Evolutionary conservation across 2,329 filamentous ascomycete genomes (phyloP).

Genomic region (Neofusicoccum umdonicola): DNA sequence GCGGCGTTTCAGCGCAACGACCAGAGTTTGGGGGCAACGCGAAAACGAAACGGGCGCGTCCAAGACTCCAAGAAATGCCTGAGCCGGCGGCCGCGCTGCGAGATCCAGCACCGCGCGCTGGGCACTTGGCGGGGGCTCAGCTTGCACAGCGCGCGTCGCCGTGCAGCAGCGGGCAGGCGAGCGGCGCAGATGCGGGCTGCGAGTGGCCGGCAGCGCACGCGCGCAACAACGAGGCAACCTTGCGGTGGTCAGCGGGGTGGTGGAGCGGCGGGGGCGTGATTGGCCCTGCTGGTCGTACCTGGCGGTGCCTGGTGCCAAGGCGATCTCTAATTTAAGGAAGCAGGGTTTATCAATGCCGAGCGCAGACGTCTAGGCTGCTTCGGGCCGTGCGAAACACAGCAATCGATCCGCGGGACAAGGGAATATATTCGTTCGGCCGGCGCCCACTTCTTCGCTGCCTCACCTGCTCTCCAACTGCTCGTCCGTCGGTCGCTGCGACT

Average conservation of each 20-base stretch:
- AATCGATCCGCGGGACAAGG: constrained; percentile 3
- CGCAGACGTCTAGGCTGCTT: background rate
- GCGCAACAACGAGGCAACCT: constrained; percentile 2
- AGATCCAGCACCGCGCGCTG: background rate
- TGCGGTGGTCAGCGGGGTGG: constrained; percentile 4
- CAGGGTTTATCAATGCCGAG: constrained; percentile 8
- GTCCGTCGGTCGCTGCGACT: background rate
- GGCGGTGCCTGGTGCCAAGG: background rate
- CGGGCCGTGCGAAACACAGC: constrained; percentile 6
- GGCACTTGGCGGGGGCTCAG: constrained; percentile 10
- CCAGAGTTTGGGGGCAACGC: background rate
- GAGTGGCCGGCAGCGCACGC: constrained; percentile 10
- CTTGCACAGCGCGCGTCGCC: background rate
- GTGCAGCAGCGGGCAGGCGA: background rate
- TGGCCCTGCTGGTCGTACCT: background rate
- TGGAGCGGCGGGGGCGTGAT: background rate
- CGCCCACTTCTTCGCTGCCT: background rate
- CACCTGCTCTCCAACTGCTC: constrained; percentile 1
- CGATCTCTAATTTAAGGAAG: constrained; percentile 11
- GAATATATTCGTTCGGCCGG: constrained; percentile 2
- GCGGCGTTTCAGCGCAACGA: constrained; percentile 9
- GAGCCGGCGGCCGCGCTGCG: background rate
- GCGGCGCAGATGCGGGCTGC: background rate
- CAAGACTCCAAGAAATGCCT: constrained; percentile 7
- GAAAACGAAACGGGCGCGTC: background rate